Base-by-base conservation (phyloP, 352 stramenopile species). In the Elongisporangium prolatum region DNA sequence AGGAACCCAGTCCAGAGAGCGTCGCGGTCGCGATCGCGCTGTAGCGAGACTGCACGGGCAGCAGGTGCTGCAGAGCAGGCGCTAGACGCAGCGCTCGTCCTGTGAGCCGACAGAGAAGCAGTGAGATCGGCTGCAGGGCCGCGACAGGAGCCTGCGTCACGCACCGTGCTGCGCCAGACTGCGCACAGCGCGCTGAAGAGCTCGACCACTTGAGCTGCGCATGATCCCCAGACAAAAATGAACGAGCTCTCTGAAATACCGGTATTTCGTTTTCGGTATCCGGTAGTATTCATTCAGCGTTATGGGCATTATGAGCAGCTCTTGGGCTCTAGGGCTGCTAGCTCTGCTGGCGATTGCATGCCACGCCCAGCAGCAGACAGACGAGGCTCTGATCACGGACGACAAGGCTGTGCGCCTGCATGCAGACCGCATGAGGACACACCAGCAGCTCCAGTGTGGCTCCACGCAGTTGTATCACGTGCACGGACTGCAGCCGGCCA, bases 401-500 rank as follows among this genome's bases (percentile, higher is more conserved):
- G 14, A 13, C 14, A 13, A 6, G 28, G 28, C 28, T 8, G 28
- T 40, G 9, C 28, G 28, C 1, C 28, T 40, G 28, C 28, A 40
- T 40, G 28, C 28, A 1, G 28, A 40, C 28, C 28, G 8, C 28
- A 9, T 13, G 4, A 13, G 28, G 28, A 13, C 28, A 9, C 28
- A 40, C 28, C 28, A 87, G 61, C 70, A 57, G 50, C 50, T 85
- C 7, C 60, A 56, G 20, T 88, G 82, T 28, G 77, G 75, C 34
- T 44, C 72, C 7, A 67, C 67, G 14, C 75, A 83, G 51, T 44
- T 81, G 60, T 92, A 81, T 53, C 76, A 71, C 52, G 61, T 89
- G n/a, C 65, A 67, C 28, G 61, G 75, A 11, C 68, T 92, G 11
- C 63, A 78, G 4, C 67, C 73, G 0, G 20, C 21, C 59, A 69